Percentiles rank a stretch among this genome's conserved stretches.
phyloP scores from a whole-genome alignment of 306 rosid genomes.

The Fagus sylvatica region DNA sequence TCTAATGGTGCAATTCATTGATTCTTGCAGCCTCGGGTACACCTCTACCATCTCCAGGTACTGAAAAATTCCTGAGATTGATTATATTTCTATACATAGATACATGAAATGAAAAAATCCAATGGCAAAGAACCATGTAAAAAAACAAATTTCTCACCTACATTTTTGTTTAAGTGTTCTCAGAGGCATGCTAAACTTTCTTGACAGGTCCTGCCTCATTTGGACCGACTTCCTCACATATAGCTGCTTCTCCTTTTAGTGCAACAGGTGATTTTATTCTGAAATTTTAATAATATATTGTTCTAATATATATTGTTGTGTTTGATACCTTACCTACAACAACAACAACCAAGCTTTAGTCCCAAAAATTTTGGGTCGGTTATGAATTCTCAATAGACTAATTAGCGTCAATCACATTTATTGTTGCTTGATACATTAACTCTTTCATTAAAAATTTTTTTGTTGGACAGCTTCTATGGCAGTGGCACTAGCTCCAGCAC shows the following conservation, averaged over 20 bases:
- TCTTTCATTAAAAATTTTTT: not conserved
- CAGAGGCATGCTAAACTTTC: not conserved
- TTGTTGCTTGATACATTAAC: not conserved
- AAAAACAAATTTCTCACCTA: not conserved
- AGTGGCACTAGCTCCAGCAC: constrained; percentile 14
- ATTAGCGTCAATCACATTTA: not conserved
- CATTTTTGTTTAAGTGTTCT: not conserved
- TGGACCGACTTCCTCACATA: constrained; percentile 32
- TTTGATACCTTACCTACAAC: too few species aligned
- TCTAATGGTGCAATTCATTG: constrained; percentile 6
- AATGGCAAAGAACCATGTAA: not conserved
- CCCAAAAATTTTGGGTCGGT: too few species aligned
- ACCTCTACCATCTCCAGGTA: constrained; percentile 76
- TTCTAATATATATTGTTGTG: not conserved
- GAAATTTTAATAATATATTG: not conserved
- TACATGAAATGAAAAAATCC: not conserved
- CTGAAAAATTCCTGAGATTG: constrained; percentile 1
- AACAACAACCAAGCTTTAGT: too few species aligned
- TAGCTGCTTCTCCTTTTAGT: constrained; percentile 44
- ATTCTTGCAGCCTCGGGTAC: constrained; percentile 50
- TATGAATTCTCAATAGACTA: not conserved
- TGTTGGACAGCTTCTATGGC: constrained; percentile 39
- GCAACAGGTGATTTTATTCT: constrained; percentile 43
- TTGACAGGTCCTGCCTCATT: constrained; percentile 41
- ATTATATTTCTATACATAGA: not conserved